Evolutionary conservation across 129 eudicot species (phyloP).

Genomic region (Arctium lappa): DNA sequence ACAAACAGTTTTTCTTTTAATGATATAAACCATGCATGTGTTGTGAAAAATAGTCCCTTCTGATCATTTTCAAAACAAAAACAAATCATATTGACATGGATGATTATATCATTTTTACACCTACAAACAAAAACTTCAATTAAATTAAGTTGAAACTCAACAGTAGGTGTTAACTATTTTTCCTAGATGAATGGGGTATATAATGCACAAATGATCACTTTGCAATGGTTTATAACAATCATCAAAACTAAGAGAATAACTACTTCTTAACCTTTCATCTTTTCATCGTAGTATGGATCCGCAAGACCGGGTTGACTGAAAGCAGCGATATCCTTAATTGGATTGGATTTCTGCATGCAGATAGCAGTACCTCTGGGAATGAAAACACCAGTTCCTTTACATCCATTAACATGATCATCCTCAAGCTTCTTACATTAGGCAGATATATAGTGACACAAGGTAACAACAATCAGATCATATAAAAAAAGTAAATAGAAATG

Average conservation of each 20-base stretch:
- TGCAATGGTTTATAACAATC: not conserved
- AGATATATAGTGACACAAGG: not conserved
- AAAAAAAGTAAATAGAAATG: not conserved
- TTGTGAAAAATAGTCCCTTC: no score
- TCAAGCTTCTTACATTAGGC: not conserved
- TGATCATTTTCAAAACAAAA: no score
- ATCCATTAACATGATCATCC: not conserved
- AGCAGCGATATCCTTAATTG: not conserved
- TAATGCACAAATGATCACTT: no score
- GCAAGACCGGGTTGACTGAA: no score
- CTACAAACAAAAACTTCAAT: no score
- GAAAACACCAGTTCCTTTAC: no score
- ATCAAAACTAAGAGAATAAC: not conserved
- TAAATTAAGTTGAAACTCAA: no score
- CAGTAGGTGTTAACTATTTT: no score
- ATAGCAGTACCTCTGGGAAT: not conserved
- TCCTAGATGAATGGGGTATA: not conserved
- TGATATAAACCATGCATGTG: no score
- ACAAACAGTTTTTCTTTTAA: no score
- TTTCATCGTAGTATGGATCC: not conserved
- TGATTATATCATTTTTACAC: no score
- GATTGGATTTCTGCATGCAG: not conserved
- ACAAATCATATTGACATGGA: no score
- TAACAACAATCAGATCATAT: not conserved
- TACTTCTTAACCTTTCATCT: not conserved